Evolutionary conservation across 176 grass and related monocot genomes (phyloP).

Genomic region (Oryza coarctata): DNA sequence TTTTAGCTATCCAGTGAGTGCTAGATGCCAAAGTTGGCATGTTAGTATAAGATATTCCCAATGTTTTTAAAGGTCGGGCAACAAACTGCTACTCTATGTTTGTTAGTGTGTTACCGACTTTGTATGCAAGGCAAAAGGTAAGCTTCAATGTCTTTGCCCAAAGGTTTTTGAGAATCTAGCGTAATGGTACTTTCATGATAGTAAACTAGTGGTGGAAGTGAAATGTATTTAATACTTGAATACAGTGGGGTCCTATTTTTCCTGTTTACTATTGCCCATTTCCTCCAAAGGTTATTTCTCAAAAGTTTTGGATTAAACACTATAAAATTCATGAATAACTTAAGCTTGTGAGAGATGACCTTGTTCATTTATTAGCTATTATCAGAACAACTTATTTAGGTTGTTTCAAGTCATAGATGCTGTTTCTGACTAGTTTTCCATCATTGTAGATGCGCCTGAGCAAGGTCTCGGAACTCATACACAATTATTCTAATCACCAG

Average conservation of each 20-base stretch:
- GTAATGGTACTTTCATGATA: constrained; percentile 23
- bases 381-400: neutral
- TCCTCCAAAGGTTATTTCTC: constrained; percentile 2
- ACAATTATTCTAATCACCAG: constrained; percentile 92
- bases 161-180: constrained; percentile 7
- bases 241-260: neutral
- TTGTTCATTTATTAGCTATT: constrained; percentile 15
- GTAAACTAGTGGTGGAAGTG: neutral
- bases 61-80: neutral
- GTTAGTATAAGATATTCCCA: neutral
- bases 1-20: constrained; percentile 13
- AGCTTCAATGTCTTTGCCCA: neutral
- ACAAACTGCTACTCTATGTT: neutral
- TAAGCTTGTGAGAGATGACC: neutral
- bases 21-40: neutral
- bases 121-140: constrained; percentile 16
- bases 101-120: constrained; percentile 1
- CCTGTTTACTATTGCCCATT: constrained; percentile 23
- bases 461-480: constrained; percentile 98
- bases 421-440: constrained; percentile 18
- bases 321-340: constrained; percentile 3
- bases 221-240: neutral
- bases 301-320: constrained; percentile 13
- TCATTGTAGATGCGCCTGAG: constrained; percentile 86
- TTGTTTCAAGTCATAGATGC: constrained; percentile 3